Conservation (phyloP, 805 yeast genomes). For the Starmerella kuoi region DNA sequence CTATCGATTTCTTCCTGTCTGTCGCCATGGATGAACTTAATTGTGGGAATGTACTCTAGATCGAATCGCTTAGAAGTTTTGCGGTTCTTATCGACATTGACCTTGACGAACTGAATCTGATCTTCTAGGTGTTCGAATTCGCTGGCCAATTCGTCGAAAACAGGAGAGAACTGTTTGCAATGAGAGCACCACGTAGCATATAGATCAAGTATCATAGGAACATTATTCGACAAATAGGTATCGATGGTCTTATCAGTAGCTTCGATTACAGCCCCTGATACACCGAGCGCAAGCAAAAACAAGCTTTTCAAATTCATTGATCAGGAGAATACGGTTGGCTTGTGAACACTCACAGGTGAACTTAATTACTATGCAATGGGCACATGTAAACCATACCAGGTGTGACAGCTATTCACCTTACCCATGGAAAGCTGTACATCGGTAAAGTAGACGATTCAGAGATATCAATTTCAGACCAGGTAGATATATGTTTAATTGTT, state of each 20-base stretch:
- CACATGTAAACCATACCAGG: too few species aligned
- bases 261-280: conserved; percentile 24
- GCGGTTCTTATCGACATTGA: conserved; percentile 50
- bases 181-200: conserved; percentile 88
- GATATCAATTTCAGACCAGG: too few species aligned
- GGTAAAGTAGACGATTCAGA: too few species aligned
- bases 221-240: conserved; percentile 43
- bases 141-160: conserved; percentile 68
- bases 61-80: conserved; percentile 39
- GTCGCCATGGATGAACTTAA: conserved; percentile 45
- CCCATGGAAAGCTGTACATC: too few species aligned
- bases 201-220: conserved; percentile 56
- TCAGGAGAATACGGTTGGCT: too few species aligned
- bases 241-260: conserved; percentile 47
- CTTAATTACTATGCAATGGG: too few species aligned
- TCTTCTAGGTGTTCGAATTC: conserved; percentile 39
- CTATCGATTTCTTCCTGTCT: conserved; percentile 41
- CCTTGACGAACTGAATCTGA: conserved; percentile 39
- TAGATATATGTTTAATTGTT: too few species aligned
- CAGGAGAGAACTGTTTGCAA: conserved; percentile 79
- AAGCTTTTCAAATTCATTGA: background rate
- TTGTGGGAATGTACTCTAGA: conserved; percentile 54
- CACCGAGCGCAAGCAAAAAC: background rate
- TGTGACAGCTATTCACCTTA: too few species aligned
- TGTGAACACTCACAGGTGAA: too few species aligned